Evolutionary conservation across 2,329 filamentous ascomycete species (phyloP), one percentile per base, ranked within the genome.

Genomic region (Gliomastix tumulicola): DNA sequence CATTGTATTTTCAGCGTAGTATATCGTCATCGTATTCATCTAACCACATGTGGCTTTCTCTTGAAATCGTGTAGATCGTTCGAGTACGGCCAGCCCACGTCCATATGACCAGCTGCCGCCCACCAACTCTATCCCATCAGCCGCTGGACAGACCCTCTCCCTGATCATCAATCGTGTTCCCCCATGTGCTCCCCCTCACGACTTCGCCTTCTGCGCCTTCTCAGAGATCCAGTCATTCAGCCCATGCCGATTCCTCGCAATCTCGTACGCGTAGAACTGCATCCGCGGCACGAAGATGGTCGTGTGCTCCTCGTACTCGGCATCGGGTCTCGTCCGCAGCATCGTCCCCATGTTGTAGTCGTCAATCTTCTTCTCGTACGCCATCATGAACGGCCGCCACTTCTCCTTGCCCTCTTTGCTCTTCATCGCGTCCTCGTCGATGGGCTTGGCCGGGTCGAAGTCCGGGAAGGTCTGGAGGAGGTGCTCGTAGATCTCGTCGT

Each of bases 311-410:
- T 82, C 86, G 58, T 98, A 97, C 62, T 96, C 90, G 36, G 63
- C 78, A 50, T 84, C 86, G 25, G 88, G 74, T 53, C 76, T 85
- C 39, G 77, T 74, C 40, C 92, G 79, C 50, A 98, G 60, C 75
- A 98, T 89, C 22, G 92, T 96, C 38, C 92, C 92, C 62, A 96
- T 98, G 70, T 96, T 98, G 72, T 82, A 98, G 64, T 98, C 94
- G 45, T 92, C 84, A n/a, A 98, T 71, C 64, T 77, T 90, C 63
- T 94, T 89, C 67, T 97, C 88, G 60, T 96, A 98, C 44, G 74
- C 69, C 73, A 84, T 89, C 76, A 96, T 84, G 67, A 96, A 98
- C 46, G 84, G 85, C 53, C 92, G 80, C 92, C 92, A 98, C 57
- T 76, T 76, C 65, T 94, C 88, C 71, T 98, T 98, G 57, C 90